These are phyloP conservation scores for Euphorbia peplus DNA, from an alignment of 345 rosid genomes.

Conservation along the genomic window DNA sequence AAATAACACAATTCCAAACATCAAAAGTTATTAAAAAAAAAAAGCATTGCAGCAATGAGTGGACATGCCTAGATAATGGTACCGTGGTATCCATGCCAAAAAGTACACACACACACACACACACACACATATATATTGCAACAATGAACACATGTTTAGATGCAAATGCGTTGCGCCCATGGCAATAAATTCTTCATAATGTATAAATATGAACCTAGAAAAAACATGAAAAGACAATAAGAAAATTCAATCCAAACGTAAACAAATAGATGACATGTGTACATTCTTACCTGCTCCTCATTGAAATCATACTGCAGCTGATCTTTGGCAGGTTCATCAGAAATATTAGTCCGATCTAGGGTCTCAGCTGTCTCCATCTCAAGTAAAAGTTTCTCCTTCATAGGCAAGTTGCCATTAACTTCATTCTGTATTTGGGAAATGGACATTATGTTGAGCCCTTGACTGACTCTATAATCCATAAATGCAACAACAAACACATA, in stretches of 20 bases:
- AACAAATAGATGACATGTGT: neutral
- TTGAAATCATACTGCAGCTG: conserved; percentile 52
- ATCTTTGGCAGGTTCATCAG: conserved; percentile 38
- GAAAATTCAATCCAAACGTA: neutral
- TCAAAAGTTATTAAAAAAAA: neutral
- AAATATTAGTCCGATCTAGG: conserved; percentile 24
- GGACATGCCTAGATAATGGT: too few species aligned
- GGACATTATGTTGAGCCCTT: conserved; percentile 50
- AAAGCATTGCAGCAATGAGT: neutral
- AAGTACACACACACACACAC: too few species aligned
- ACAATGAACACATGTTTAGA: neutral
- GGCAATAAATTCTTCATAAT: neutral
- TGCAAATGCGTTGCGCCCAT: neutral
- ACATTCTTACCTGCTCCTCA: conserved; percentile 61
- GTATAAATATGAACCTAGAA: neutral
- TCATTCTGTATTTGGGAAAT: conserved; percentile 51
- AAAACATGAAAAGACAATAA: neutral
- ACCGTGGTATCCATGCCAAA: too few species aligned
- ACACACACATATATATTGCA: too few species aligned
- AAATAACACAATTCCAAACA: neutral
- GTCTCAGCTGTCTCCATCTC: conserved; percentile 30
- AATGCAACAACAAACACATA: conserved; percentile 86
- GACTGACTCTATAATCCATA: conserved; percentile 36
- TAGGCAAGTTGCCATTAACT: conserved; percentile 45
- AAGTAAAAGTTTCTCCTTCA: conserved; percentile 37